Base-by-base conservation (phyloP, 148 eudicot species). In the Amaranthus cruentus region DNA sequence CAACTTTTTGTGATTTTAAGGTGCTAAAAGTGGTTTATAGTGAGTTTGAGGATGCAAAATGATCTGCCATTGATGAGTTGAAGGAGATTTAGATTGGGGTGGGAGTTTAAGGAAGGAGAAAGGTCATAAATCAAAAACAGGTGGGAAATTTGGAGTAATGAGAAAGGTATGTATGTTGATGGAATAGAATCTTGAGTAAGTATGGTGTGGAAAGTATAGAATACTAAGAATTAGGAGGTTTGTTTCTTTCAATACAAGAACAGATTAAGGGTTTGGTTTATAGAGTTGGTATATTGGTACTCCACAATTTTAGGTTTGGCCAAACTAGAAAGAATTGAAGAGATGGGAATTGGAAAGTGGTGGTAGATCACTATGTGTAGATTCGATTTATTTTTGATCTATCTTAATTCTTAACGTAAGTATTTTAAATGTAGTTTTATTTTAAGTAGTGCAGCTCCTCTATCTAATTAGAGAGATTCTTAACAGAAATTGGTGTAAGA, bases 81-180 rank as follows among this genome's bases (percentile, higher is more conserved):
- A 18, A 38, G 6, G 38, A 5, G 50, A 54, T 42, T 53, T 43
- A 58, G 65, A 69, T 52, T 52, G 75, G 42, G 74, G 43, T 28
- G 69, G 49, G 55, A 47, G 50, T 9, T 62, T 15, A 28, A 58
- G 66, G 71, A 57, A 59, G 83, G 77, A 68, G 83, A 77, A 18
- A 81, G 65, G 84, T 81, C 74, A 74, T 66, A 11, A 66, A 81
- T 81, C 84, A 81, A 74, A 54, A 60, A 65, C 69, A 70, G 84
- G 81, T 70, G 68, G 52, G 6, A 49, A 59, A 18, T 50, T 69
- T 69, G 65, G 84, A 77, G 75, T 73, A 61, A 69, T 57, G 68
- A 15, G 61, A 56, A 77, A 77, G 80, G 68, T 18, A 76, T 18
- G 49, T 44, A 76, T 18, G 49, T 44, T 52, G 79, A 70, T 55